Evolutionary conservation across 345 rosid genomes (phyloP), one percentile per base, ranked within the genome.

Genomic region (Boechera retrofracta): DNA sequence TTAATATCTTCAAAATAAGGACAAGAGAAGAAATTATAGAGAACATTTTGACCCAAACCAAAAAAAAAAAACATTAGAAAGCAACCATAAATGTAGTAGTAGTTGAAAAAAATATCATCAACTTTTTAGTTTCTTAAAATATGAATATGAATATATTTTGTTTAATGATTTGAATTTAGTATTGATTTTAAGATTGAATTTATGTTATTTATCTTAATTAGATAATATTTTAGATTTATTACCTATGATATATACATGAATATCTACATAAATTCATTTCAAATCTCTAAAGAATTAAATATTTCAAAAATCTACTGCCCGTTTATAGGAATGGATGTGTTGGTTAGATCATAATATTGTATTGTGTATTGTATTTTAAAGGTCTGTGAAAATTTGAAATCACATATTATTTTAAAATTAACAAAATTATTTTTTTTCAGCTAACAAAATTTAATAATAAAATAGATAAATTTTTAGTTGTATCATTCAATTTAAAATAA

Each of bases 141-240:
- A 26, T 26, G 26, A 9, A 52, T 5, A 56, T 56, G n/a, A 13
- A 15, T 56, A 7, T 8, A 1, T n/a, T 57, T n/a, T 55, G 5
- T 65, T n/a, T 47, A 47, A 28, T 64, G 39, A 64, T 45, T 31
- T 64, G 39, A 64, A 2, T 33, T 11, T 38, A 21, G 35, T 41
- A 68, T 53, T 31, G 5, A 11, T 36, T 2, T 28, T 42, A 11
- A 16, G 13, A 53, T 29, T 29, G 31, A 16, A 1, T 64, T 41
- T 13, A 9, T 65, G 49, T 61, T 38, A 21, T 2, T 55, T 64
- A 26, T 24, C 26, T 39, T 6, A 39, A 12, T 9, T 66, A 12
- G 48, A 7, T 35, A 5, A 13, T 10, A 31, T 21, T 44, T 55
- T 45, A 15, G 10, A 65, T 56, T 51, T 44, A 1, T 6, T 65